Evolutionary conservation across 2,329 filamentous ascomycete species (phyloP), one percentile per base, ranked within the genome.

Genomic region (Penicillium sp.): DNA sequence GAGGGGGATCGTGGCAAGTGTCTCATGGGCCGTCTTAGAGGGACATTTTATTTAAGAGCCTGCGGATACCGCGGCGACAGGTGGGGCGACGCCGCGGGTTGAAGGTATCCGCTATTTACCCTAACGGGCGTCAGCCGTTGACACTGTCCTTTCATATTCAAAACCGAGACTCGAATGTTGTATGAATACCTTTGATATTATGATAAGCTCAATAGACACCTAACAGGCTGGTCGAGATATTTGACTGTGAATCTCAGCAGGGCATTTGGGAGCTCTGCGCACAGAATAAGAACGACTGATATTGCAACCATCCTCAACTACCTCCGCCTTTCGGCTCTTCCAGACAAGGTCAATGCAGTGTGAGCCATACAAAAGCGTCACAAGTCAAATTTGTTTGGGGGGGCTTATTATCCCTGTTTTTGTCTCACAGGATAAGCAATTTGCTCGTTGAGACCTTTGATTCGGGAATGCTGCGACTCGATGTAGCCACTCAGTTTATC

Each of bases 11-110:
- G 43, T 24, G 43, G 4, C 24, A n/a, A 12, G 35, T 25, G 25
- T 5, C 26, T 9, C 1, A 36, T 27, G 36, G 29, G 35, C 35
- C n/a, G 29, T 32, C 29, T 32, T 7, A 32, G 29, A 32, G 24
- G n/a, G n/a, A 39, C 26, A 9, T 25, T 45, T 45, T 38, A 32
- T 29, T 25, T 39, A 26, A 18, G 34, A 39, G 35, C 35, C 34
- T 39, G 37, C 43, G 43, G 43, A 45, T 38, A 34, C 34, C 43
- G 35, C 43, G 43, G 43, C 43, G 25, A 45, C 29, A 29, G 9
- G 9, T 26, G 7, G 32, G 27, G 42, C 32, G 42, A 25, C 18
- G 42, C 33, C 24, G 34, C 9, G 13, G 9, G 18, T 25, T 13
- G n/a, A 12, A 7, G 27, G 35, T 13, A 37, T 28, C 42, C 8